phyloP scores from a whole-genome alignment of 2,329 filamentous ascomycete genomes.

The Neophaeococcomyces mojaviensis region DNA sequence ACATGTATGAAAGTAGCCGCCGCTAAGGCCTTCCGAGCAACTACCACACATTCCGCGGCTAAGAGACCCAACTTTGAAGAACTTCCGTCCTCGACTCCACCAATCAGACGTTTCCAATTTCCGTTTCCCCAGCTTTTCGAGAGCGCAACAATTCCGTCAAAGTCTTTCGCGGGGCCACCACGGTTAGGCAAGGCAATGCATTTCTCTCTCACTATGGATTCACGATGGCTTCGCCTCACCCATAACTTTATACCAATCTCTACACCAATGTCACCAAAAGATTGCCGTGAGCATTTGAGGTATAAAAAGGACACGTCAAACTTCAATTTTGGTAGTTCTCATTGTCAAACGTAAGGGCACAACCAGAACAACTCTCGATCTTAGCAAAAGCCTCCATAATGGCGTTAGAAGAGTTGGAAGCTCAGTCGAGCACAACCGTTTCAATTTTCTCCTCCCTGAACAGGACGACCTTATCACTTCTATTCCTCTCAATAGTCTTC shows the following conservation, averaged over 20 bases:
- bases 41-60: too few relatives aligned
- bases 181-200: not conserved
- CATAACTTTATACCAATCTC: too few relatives aligned
- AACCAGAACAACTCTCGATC: not conserved
- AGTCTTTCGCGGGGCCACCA: not conserved
- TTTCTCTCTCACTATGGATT: not conserved
- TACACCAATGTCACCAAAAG: too few relatives aligned
- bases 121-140: not conserved
- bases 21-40: too few relatives aligned
- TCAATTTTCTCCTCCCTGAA: not conserved
- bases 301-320: too few relatives aligned
- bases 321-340: too few relatives aligned
- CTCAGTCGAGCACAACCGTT: conserved; percentile 1
- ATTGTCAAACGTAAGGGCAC: too few relatives aligned
- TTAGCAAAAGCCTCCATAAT: not conserved
- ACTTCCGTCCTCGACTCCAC: not conserved
- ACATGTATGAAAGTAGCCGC: too few relatives aligned
- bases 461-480: conserved; percentile 23
- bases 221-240: too few relatives aligned
- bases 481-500: conserved; percentile 31
- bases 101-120: not conserved
- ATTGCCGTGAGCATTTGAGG: too few relatives aligned
- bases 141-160: conserved; percentile 3
- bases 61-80: not conserved
- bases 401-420: not conserved